Evolutionary conservation across 2,329 filamentous ascomycete species (phyloP), one percentile per base, ranked within the genome.

Genomic region (Fusarium sp.): DNA sequence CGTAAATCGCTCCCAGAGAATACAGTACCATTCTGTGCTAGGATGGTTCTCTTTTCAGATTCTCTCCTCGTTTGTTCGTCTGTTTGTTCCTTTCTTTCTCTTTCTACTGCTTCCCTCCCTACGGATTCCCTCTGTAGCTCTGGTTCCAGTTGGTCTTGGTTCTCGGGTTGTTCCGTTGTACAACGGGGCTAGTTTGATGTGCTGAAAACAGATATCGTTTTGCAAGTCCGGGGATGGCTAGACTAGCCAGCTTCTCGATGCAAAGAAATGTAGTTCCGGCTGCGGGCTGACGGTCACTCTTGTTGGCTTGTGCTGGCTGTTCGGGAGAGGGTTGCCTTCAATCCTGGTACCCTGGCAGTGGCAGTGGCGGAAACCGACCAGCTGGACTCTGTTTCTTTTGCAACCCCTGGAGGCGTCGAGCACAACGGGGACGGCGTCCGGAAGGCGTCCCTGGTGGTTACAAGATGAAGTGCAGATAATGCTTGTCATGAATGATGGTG

Each of bases 391-490:
- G 69, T 62, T 71, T 74, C 63, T 75, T 57, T 32, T 52, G 42
- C 24, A 57, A 72, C 61, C 63, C 66, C 68, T 74, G 70, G 59
- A 63, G 69, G 72, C 72, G 66, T 65, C 61, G 65, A 69, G 57
- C 60, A 57, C 61, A 67, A 75, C 73, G 69, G 70, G 70, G 69
- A 69, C 63, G 72, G 70, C 71, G 69, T 49, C 70, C 65, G 69
- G 58, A 73, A 65, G 69, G 66, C 72, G 72, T 67, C 60, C 66
- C 66, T 71, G 59, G 56, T 52, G 40, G 48, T 48, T 41, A 60
- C 37, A 61, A 55, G 49, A 58, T 52, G 42, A 56, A 61, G 37
- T 27, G 69, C 67, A 69, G 49, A 57, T 57, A 40, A 52, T 71
- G 53, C 68, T 71, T 65, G 59, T 71, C 68, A 65, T 61, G 34